Percentiles rank a stretch among this genome's conserved stretches.
Conservation (phyloP, 2,329 filamentous ascomycete species). For the Trichophyton simii region DNA sequence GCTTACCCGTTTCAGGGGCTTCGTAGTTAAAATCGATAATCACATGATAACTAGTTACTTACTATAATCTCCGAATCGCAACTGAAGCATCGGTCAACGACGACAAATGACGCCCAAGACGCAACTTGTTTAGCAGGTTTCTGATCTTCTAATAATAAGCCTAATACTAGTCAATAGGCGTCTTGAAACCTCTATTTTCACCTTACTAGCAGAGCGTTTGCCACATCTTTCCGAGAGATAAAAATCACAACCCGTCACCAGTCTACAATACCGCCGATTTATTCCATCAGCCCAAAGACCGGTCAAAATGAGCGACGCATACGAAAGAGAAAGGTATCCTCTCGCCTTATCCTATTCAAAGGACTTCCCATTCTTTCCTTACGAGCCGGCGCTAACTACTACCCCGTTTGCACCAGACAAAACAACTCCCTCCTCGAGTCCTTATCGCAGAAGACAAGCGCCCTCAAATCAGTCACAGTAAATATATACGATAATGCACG, state of each 20-base stretch:
- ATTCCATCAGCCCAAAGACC: neutral
- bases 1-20: neutral
- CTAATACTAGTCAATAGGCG: too few species aligned
- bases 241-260: neutral
- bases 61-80: neutral
- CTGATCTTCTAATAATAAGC: too few species aligned
- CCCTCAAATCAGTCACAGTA: constrained; percentile 82
- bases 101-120: neutral
- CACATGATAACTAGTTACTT: neutral
- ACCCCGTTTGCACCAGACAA: constrained; percentile 38
- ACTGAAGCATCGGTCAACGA: neutral
- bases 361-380: neutral
- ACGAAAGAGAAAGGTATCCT: constrained; percentile 57
- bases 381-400: neutral
- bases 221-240: neutral
- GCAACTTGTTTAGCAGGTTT: too few species aligned
- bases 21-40: neutral
- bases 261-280: neutral
- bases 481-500: constrained; percentile 97
- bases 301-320: constrained; percentile 55
- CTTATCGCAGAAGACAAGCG: constrained; percentile 79
- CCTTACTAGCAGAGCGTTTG: too few species aligned
- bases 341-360: constrained; percentile 7
- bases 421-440: constrained; percentile 92
- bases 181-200: too few species aligned